phyloP scores from a whole-genome alignment of 2,329 filamentous ascomycete genomes.

The Aspergillus fructus region DNA sequence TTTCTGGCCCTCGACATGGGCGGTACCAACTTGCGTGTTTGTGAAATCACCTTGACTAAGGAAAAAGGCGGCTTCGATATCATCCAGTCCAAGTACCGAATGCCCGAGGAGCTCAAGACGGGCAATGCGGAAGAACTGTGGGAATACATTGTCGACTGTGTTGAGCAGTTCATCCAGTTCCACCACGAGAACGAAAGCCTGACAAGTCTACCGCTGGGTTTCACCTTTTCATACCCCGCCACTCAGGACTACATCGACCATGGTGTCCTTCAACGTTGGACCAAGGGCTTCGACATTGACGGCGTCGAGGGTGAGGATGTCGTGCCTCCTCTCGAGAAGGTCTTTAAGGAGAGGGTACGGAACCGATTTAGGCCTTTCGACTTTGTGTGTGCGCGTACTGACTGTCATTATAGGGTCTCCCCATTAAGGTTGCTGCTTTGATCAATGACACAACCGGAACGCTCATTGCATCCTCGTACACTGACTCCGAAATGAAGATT shows the following conservation, averaged over 20 bases:
- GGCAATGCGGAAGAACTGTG: slow-evolving; percentile 82
- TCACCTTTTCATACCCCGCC: slow-evolving; percentile 95
- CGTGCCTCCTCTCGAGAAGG: slow-evolving; percentile 81
- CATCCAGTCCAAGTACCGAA: slow-evolving; percentile 92
- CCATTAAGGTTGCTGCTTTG: slow-evolving; percentile 87
- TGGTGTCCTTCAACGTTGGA: slow-evolving; percentile 91
- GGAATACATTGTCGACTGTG: slow-evolving; percentile 91
- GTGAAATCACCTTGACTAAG: slow-evolving; percentile 84
- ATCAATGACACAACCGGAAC: slow-evolving; percentile 99
- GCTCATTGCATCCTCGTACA: slow-evolving; percentile 93
- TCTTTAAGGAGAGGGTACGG: slow-evolving; percentile 66
- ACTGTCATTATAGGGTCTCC: slow-evolving; percentile 62
- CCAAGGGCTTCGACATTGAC: slow-evolving; percentile 92
- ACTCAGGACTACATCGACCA: slow-evolving; percentile 93
- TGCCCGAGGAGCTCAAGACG: slow-evolving; percentile 90
- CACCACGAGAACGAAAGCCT: slow-evolving; percentile 70
- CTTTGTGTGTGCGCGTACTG: slow-evolving; percentile 8
- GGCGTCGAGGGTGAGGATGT: slow-evolving; percentile 90
- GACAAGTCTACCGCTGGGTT: slow-evolving; percentile 71
- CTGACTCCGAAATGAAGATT: slow-evolving; percentile 88
- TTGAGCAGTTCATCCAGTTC: slow-evolving; percentile 84
- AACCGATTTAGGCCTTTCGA: slow-evolving; percentile 1
- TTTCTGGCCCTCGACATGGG: slow-evolving; percentile 93
- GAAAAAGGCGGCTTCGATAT: slow-evolving; percentile 90
- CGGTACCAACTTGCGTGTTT: slow-evolving; percentile 92